Evolutionary conservation across 129 eudicot genomes (phyloP), one percentile per base, ranked within the genome.

Genomic region (Flaveria sonorensis): DNA sequence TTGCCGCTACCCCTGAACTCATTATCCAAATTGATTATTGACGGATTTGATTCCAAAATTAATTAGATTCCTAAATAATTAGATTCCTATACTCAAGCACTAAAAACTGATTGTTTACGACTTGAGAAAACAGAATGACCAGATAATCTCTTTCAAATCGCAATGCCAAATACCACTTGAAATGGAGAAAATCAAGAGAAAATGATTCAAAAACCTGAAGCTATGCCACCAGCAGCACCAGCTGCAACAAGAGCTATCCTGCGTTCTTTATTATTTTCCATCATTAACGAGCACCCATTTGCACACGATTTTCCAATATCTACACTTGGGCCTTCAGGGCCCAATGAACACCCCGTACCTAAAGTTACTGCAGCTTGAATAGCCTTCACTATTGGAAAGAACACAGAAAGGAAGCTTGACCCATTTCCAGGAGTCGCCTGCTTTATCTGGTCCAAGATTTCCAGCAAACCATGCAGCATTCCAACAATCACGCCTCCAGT

Each of bases 261-360:
- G 64, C 97, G 89, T 72, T 94, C 97, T 56, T 92, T 87, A 79
- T 94, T 94, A 80, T 83, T 94, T 77, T 91, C 99, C 97, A 94
- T 94, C 86, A 86, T 87, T 21, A 89, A 52, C 15, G 97, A 91
- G 84, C 89, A 94, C 66, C 97, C 96, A 68, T 89, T 67, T 32
- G 99, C 99, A 87, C 99, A 94, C 48, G 99, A 94, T 79, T 94
- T 94, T 55, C 99, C 99, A 82, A 94, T 94, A 86, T 94, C 99
- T 10, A 94, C 99, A 80, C 96, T 94, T 3, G 99, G 99, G 47
- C 99, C 99, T 87, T 94, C 99, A 74, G 99, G 99, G 40, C 99
- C 99, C 79, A 94, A 79, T 46, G 99, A 94, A 83, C 97, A 87
- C 43, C 99, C 97, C 9, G 99, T 94, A 14, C 99, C 99, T 74